Percentiles rank a stretch among this genome's conserved stretches.
Evolutionary conservation across 441 rosid species (phyloP).

Genomic region (Eugenia klotzschiana): DNA sequence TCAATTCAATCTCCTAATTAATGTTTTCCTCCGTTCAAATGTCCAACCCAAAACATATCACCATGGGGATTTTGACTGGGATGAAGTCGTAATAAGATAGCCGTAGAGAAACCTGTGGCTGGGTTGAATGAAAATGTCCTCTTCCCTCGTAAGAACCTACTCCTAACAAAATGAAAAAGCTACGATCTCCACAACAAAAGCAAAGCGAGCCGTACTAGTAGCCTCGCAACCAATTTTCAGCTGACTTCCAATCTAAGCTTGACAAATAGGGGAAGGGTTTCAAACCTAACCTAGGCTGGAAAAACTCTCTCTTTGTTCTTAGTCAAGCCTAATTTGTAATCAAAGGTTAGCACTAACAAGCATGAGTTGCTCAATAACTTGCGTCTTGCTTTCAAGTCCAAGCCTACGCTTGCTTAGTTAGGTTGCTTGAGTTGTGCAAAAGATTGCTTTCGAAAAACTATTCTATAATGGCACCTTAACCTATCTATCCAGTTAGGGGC

Average conservation of each 20-base stretch:
- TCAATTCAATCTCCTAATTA: no score
- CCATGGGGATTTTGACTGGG: fast-evolving
- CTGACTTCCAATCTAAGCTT: not conserved
- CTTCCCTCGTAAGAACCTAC: not conserved
- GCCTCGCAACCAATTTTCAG: not conserved
- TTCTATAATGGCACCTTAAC: not conserved
- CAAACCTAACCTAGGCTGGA: not conserved
- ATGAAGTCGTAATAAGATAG: not conserved
- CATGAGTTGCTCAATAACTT: not conserved
- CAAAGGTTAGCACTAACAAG: not conserved
- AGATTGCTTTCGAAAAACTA: not conserved
- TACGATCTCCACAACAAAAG: not conserved
- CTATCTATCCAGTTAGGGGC: not conserved
- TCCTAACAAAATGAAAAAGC: not conserved
- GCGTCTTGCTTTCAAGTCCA: not conserved
- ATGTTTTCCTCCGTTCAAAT: no score
- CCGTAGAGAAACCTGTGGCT: not conserved
- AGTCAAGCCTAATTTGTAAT: not conserved
- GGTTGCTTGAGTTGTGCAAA: not conserved
- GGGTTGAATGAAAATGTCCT: not conserved
- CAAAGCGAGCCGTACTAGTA: fast-evolving
- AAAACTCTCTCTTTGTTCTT: not conserved
- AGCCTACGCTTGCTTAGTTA: not conserved
- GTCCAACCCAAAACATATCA: not conserved
- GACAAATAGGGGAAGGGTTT: not conserved